Percentiles rank a stretch among this genome's conserved stretches.
phyloP scores from a whole-genome alignment of 73 alveolate genomes.

The Paramecium octaurelia region DNA sequence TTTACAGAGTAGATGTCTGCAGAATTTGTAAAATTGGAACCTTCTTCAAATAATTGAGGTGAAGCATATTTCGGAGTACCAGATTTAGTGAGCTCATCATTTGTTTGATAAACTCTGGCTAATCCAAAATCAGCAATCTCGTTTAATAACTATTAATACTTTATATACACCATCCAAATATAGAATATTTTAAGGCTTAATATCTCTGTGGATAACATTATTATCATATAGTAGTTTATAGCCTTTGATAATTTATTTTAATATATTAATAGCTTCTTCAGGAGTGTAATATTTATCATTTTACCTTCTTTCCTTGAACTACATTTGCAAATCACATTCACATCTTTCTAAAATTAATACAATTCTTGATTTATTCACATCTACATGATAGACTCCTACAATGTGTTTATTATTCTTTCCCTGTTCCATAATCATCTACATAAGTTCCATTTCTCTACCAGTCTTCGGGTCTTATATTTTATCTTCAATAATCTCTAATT shows the following conservation, averaged over 20 bases:
- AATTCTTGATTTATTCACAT: neutral
- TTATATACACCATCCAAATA: neutral
- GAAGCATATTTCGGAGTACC: neutral
- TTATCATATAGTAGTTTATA: neutral
- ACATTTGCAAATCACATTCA: neutral
- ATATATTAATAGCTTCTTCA: neutral
- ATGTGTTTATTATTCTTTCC: neutral
- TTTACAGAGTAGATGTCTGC: neutral
- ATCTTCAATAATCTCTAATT: neutral
- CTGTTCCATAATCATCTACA: neutral
- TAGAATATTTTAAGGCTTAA: neutral
- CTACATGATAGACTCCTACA: neutral
- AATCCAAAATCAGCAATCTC: neutral
- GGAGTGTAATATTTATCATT: neutral
- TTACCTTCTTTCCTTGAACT: too few species aligned
- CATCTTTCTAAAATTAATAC: neutral
- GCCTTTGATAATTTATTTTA: neutral
- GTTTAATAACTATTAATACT: neutral
- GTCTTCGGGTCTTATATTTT: neutral
- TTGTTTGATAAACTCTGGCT: neutral
- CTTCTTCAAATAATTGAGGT: neutral
- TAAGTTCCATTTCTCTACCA: neutral
- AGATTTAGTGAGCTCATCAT: neutral
- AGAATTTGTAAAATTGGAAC: neutral
- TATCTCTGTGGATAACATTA: neutral